These are phyloP conservation scores for Taiozyma sp. DNA, from an alignment of 1,139 yeast species.

Conservation along the genomic window DNA sequence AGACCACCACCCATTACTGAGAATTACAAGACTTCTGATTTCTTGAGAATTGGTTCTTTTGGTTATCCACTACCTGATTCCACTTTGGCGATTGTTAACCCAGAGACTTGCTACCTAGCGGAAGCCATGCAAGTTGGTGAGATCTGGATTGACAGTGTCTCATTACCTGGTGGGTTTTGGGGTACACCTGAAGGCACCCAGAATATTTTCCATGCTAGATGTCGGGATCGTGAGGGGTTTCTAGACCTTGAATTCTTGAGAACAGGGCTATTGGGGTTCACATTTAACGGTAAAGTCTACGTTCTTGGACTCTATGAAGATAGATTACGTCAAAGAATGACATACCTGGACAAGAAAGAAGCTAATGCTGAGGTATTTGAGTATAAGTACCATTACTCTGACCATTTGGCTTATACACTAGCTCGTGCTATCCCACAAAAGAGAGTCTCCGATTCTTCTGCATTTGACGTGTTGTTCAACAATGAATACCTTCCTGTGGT, in stretches of 20 bases:
- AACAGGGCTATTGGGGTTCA: constrained; percentile 87
- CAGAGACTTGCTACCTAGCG: constrained; percentile 71
- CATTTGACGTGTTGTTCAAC: constrained; percentile 82
- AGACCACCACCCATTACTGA: constrained; percentile 52
- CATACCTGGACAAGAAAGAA: constrained; percentile 53
- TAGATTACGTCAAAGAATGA: constrained; percentile 70
- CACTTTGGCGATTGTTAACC: constrained; percentile 88
- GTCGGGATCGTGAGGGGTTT: constrained; percentile 62
- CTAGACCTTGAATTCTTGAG: constrained; percentile 77
- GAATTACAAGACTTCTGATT: constrained; percentile 38
- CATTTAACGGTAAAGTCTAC: constrained; percentile 80
- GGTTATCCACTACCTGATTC: constrained; percentile 96
- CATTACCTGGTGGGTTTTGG: constrained; percentile 86
- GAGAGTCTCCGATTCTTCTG: constrained; percentile 83
- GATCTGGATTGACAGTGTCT: constrained; percentile 92
- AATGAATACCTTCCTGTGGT: constrained; percentile 85
- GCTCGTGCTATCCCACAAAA: constrained; percentile 65
- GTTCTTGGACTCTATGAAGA: constrained; percentile 90
- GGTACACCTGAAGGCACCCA: constrained; percentile 66
- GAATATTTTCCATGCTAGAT: constrained; percentile 75
- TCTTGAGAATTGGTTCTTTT: constrained; percentile 79
- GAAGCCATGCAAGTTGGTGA: constrained; percentile 86
- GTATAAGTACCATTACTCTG: constrained; percentile 72
- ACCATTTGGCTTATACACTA: constrained; percentile 64
- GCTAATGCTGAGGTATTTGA: constrained; percentile 17